Conservation (phyloP, 257 asterid species). For the Voacanga thouarsii region DNA sequence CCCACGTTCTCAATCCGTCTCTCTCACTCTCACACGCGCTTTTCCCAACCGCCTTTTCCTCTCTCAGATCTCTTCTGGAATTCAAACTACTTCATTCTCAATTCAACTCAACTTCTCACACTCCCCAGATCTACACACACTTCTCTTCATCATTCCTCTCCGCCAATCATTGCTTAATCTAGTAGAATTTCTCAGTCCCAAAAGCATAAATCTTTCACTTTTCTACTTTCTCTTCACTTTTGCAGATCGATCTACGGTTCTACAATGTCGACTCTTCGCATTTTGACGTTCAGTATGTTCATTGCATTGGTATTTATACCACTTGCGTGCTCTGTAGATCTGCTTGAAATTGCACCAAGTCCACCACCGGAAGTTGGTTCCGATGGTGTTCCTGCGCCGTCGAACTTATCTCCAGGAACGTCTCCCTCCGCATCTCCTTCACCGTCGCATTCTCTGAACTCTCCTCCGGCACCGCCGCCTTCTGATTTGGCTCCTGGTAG, state of each 20-base stretch:
- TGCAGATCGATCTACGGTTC: background rate
- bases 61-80: background rate
- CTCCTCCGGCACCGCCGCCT: constrained; percentile 58
- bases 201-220: background rate
- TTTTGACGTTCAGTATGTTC: constrained; percentile 25
- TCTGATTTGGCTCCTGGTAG: constrained; percentile 30
- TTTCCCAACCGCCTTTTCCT: constrained; percentile 13
- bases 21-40: background rate
- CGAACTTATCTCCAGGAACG: constrained; percentile 25
- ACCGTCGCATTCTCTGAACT: constrained; percentile 10
- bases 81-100: background rate
- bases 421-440: background rate
- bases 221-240: no score
- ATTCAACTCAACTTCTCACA: background rate
- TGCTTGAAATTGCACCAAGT: constrained; percentile 37
- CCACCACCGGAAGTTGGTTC: constrained; percentile 46
- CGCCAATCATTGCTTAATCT: background rate
- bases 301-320: constrained; percentile 21
- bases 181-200: background rate
- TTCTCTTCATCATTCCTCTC: background rate
- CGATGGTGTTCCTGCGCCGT: background rate
- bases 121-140: background rate
- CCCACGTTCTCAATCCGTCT: background rate
- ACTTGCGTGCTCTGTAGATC: constrained; percentile 23
- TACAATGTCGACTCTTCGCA: constrained; percentile 19